Base-by-base conservation (phyloP, 2,329 filamentous ascomycete species). In the Colletotrichum karsti region DNA sequence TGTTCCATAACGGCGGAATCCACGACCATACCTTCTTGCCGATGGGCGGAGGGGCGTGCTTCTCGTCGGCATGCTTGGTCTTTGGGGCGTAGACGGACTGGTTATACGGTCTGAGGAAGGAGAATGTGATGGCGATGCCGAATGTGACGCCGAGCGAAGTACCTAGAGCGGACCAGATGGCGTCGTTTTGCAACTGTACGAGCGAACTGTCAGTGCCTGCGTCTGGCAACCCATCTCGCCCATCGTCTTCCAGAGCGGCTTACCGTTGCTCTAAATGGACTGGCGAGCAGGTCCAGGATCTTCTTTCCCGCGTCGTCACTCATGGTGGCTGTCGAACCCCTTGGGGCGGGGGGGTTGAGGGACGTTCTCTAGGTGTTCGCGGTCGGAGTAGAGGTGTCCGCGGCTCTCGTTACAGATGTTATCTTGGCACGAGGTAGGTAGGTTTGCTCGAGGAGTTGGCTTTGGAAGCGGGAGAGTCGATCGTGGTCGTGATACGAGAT, bases 61-160 rank as follows among this genome's bases (percentile, higher is more conserved):
- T 94, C 73, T 94, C 90, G 78, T 98, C 95, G 77, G 94, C 92
- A 84, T 98, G 92, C 78, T 97, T 97, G 54, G 97, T 85, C 78
- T 97, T 95, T 42, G 96, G 96, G 4, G 96, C 95, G 81, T 99
- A 99, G 53, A 99, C 93, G 73, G 95, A 88, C 63, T 91, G 92
- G 79, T 98, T 95, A 80, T 95, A 94, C 5, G 96, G 96, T 69
- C 96, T 93, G 62, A 98, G 85, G 74, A 98, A 84, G 70, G 94
- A 97, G 85, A 98, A 99, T 71, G 90, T 81, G 66, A 97, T 77
- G 70, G 93, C 91, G 73, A 97, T 91, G 72, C 90, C 84, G 70
- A 87, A 75, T 8, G 94, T 93, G 75, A 96, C 84, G 62, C 89
- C 92, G 48, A 98, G 77, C 3, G 95, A 97, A 22, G 92, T 94